Conservation (phyloP, 768 basidiomycete species). For the Macrolepiota fuliginosa region DNA sequence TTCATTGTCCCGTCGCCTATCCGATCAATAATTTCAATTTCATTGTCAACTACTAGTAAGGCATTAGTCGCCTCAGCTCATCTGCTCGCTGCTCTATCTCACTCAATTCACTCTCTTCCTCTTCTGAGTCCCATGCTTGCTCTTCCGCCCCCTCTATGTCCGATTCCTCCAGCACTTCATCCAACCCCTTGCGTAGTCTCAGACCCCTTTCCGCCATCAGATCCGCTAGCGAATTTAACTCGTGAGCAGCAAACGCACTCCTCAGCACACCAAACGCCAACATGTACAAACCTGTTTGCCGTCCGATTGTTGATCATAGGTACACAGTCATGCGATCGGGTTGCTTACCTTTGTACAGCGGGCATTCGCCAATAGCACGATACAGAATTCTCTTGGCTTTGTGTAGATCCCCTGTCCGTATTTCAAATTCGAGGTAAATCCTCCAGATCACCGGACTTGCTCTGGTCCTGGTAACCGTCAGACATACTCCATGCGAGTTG, state of each 20-base stretch:
- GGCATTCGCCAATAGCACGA: conserved; percentile 73
- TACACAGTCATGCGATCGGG: background rate
- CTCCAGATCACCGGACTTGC: conserved; percentile 70
- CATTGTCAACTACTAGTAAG: conserved; percentile 42
- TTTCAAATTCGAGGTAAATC: conserved; percentile 75
- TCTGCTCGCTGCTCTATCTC: conserved; percentile 62
- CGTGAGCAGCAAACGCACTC: conserved; percentile 52
- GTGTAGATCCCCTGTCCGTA: conserved; percentile 52
- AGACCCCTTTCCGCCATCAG: conserved; percentile 77
- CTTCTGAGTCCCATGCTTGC: conserved; percentile 32
- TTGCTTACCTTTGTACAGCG: conserved; percentile 65
- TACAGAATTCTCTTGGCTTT: conserved; percentile 73
- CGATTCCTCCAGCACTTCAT: conserved; percentile 47
- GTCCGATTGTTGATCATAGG: background rate
- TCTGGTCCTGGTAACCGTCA: conserved; percentile 48
- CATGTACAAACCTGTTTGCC: conserved; percentile 63
- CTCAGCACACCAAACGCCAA: conserved; percentile 74
- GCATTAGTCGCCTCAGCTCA: conserved; percentile 60
- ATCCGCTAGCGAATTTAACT: conserved; percentile 62
- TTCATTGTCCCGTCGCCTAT: background rate
- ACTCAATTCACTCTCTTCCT: conserved; percentile 55
- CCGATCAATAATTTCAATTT: too few relatives aligned
- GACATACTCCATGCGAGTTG: background rate
- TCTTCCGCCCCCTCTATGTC: conserved; percentile 29
- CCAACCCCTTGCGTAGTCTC: conserved; percentile 59